These are phyloP conservation scores for Chimonanthus praecox DNA, from an alignment of 164 flowering plant genomes.

Conservation along the genomic window DNA sequence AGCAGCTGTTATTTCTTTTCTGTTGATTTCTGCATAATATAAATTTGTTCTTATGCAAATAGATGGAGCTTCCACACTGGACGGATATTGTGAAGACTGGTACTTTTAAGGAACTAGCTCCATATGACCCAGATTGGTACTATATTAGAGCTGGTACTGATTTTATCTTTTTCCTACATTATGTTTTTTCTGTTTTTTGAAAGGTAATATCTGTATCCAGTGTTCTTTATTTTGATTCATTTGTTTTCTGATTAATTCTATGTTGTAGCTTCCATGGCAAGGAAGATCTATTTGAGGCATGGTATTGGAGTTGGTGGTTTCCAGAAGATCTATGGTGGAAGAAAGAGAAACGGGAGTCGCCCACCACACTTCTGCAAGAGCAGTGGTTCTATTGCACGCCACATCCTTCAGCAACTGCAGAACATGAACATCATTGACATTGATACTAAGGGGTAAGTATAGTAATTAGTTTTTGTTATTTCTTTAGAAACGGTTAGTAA, in stretches of 20 bases:
- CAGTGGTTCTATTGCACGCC: conserved; percentile 85
- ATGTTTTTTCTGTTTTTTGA: neutral
- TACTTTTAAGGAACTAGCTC: conserved; percentile 78
- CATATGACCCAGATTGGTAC: conserved; percentile 93
- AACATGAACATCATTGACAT: conserved; percentile 59
- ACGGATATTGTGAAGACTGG: conserved; percentile 88
- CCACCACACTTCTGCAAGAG: conserved; percentile 90
- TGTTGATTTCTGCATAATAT: too few relatives aligned
- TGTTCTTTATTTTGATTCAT: too few relatives aligned
- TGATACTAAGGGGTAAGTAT: conserved; percentile 68
- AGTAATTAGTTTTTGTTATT: neutral
- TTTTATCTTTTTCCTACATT: neutral
- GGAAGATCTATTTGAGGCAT: conserved; percentile 70
- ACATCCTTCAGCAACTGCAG: conserved; percentile 77
- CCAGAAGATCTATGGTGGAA: conserved; percentile 81
- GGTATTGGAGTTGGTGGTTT: conserved; percentile 92
- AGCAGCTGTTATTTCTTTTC: too few relatives aligned
- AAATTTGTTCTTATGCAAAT: neutral
- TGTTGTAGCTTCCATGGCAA: conserved; percentile 64
- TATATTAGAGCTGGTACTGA: conserved; percentile 69
- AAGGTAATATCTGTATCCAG: too few relatives aligned
- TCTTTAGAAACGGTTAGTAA: too few relatives aligned
- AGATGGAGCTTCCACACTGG: conserved; percentile 88
- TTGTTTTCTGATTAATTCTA: neutral
- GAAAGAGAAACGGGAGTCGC: conserved; percentile 88